phyloP scores from a whole-genome alignment of 169 alveolate genomes.

The Theileria annulata region DNA sequence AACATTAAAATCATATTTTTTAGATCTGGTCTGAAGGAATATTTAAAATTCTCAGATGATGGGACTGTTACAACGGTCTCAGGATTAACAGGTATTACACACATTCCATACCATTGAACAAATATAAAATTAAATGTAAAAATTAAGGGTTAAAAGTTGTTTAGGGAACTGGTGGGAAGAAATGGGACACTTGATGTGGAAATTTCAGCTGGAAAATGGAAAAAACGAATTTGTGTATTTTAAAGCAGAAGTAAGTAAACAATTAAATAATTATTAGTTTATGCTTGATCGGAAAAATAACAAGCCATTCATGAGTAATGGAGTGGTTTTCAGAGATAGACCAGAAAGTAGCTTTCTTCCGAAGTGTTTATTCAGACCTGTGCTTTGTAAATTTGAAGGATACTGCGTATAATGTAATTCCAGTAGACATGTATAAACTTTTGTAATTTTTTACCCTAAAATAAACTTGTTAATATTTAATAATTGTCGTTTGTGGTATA shows the following conservation, averaged over 20 bases:
- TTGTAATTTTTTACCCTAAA: background rate
- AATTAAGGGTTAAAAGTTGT: background rate
- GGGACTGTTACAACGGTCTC: slow-evolving; percentile 38
- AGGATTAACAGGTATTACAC: slow-evolving; percentile 44
- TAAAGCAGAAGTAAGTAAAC: slow-evolving; percentile 50
- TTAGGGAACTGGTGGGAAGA: slow-evolving; percentile 64
- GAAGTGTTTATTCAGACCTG: slow-evolving; percentile 57
- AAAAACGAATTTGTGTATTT: slow-evolving; percentile 34
- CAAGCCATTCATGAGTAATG: slow-evolving; percentile 57
- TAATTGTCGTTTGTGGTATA: background rate
- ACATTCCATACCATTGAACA: background rate
- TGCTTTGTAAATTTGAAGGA: slow-evolving; percentile 47
- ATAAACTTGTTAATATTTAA: too few species aligned
- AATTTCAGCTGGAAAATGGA: slow-evolving; percentile 28
- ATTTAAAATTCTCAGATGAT: slow-evolving; percentile 49
- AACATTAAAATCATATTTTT: background rate
- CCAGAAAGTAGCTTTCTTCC: slow-evolving; percentile 38
- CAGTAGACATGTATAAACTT: background rate
- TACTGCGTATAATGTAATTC: slow-evolving; percentile 12
- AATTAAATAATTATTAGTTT: slow-evolving; percentile 21
- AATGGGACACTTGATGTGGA: slow-evolving; percentile 56
- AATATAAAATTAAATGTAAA: too few species aligned
- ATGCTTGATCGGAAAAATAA: slow-evolving; percentile 43
- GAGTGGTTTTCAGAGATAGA: slow-evolving; percentile 62
- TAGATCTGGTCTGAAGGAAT: slow-evolving; percentile 32